phyloP scores from a whole-genome alignment of 192 early-diverging fungal genomes.

The Dispira simplex region DNA sequence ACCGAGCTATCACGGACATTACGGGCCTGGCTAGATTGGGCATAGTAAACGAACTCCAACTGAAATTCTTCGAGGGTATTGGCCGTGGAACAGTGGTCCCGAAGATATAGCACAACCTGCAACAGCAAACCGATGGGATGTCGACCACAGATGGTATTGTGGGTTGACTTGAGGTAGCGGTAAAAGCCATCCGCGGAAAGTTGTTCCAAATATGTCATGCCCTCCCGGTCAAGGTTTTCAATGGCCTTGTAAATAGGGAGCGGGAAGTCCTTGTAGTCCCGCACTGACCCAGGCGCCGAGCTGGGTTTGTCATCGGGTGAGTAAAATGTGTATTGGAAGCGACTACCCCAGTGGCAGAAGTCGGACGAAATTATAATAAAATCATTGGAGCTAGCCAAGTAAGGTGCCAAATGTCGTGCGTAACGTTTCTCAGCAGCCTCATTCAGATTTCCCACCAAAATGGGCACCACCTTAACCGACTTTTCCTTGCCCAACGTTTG shows the following conservation, averaged over 20 bases:
- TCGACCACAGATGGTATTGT: constrained; percentile 92
- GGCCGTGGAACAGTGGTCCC: neutral
- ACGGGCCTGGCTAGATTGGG: constrained; percentile 57
- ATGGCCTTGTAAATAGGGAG: constrained; percentile 68
- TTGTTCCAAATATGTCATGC: constrained; percentile 60
- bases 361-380: constrained; percentile 95
- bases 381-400: constrained; percentile 47
- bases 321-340: constrained; percentile 73
- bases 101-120: constrained; percentile 34
- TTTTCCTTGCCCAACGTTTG: constrained; percentile 36
- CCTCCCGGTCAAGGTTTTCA: constrained; percentile 56
- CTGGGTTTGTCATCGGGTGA: constrained; percentile 13
- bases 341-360: constrained; percentile 93
- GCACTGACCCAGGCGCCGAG: neutral
- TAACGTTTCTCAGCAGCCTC: constrained; percentile 41
- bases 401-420: constrained; percentile 57
- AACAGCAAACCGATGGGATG: constrained; percentile 78
- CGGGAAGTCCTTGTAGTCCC: constrained; percentile 10
- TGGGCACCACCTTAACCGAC: constrained; percentile 64
- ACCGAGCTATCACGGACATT: constrained; percentile 49
- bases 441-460: constrained; percentile 65
- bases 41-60: constrained; percentile 67
- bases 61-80: constrained; percentile 13
- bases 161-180: constrained; percentile 54
- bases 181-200: constrained; percentile 41